phyloP scores from a whole-genome alignment of 169 alveolate genomes.

The Cryptosporidium ubiquitum region DNA sequence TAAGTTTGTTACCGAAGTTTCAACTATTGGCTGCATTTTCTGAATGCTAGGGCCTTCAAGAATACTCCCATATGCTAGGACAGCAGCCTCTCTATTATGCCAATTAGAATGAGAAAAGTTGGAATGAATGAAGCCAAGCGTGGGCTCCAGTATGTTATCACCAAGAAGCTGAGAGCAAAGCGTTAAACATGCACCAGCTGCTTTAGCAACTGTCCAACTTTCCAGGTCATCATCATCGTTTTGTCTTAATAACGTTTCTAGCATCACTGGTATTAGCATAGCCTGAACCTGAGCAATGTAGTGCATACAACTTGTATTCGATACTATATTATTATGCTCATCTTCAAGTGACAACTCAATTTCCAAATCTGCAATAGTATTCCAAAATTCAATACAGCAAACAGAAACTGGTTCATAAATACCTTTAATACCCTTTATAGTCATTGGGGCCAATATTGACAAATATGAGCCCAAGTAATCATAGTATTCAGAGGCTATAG shows the following conservation, averaged over 20 bases:
- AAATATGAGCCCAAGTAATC: constrained; percentile 83
- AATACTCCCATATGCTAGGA: constrained; percentile 90
- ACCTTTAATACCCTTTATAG: constrained; percentile 85
- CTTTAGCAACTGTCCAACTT: constrained; percentile 93
- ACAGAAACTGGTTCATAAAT: constrained; percentile 85
- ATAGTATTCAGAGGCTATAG: constrained; percentile 86
- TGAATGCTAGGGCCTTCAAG: constrained; percentile 93
- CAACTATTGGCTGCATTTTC: constrained; percentile 86
- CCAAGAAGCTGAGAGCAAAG: constrained; percentile 90
- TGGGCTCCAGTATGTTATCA: constrained; percentile 89
- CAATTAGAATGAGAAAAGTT: constrained; percentile 88
- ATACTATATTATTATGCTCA: constrained; percentile 55
- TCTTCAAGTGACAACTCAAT: constrained; percentile 76
- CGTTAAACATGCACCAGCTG: constrained; percentile 91
- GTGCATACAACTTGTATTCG: constrained; percentile 76
- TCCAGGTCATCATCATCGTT: constrained; percentile 88
- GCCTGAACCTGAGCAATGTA: constrained; percentile 85
- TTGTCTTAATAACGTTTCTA: constrained; percentile 86
- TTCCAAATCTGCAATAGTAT: constrained; percentile 88
- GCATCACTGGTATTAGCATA: constrained; percentile 84
- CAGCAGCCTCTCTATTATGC: constrained; percentile 93
- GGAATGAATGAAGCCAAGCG: constrained; percentile 86
- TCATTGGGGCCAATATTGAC: constrained; percentile 84
- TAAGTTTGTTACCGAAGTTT: constrained; percentile 86
- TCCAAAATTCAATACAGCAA: constrained; percentile 90